A percentile compares a stretch with the other conserved stretches of the same genome.
Conservation (phyloP, 2,329 filamentous ascomycete species). For the Thielaviopsis euricoi region DNA sequence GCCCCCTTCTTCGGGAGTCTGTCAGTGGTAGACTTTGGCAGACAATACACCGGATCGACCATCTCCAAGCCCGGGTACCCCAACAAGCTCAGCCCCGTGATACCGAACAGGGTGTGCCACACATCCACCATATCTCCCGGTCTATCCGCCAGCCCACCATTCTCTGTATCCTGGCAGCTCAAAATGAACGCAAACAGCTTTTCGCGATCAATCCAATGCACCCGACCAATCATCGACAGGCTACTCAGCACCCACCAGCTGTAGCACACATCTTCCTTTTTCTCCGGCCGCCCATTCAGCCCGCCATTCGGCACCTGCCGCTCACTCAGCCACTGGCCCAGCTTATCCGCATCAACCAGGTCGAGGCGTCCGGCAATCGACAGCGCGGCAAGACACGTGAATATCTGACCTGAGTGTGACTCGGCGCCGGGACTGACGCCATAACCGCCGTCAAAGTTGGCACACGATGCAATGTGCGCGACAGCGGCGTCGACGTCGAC, state of each 20-base stretch:
- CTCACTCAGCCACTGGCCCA: constrained; percentile 85
- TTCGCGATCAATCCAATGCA: constrained; percentile 83
- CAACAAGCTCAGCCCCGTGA: constrained; percentile 75
- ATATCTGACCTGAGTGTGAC: constrained; percentile 89
- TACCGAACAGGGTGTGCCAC: constrained; percentile 82
- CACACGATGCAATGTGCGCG: constrained; percentile 61
- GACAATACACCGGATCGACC: constrained; percentile 78
- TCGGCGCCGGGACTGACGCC: constrained; percentile 81
- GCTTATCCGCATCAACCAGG: constrained; percentile 62
- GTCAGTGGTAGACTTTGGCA: constrained; percentile 51
- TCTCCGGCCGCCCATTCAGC: constrained; percentile 86
- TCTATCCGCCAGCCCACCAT: constrained; percentile 75
- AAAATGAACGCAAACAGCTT: constrained; percentile 72
- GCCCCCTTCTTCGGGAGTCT: constrained; percentile 23
- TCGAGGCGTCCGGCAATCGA: constrained; percentile 64
- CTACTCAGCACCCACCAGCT: constrained; percentile 98
- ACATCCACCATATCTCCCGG: constrained; percentile 94
- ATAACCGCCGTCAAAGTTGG: constrained; percentile 90
- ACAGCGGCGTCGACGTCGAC: constrained; percentile 71
- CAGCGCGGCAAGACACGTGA: constrained; percentile 79
- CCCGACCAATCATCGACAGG: constrained; percentile 68
- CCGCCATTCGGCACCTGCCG: constrained; percentile 76
- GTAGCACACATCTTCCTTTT: constrained; percentile 93
- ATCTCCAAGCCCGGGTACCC: constrained; percentile 59
- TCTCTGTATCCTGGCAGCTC: constrained; percentile 68